Evolutionary conservation across 495 filamentous ascomycete genomes (phyloP).

Genomic region (Hypoxylon fuscum): DNA sequence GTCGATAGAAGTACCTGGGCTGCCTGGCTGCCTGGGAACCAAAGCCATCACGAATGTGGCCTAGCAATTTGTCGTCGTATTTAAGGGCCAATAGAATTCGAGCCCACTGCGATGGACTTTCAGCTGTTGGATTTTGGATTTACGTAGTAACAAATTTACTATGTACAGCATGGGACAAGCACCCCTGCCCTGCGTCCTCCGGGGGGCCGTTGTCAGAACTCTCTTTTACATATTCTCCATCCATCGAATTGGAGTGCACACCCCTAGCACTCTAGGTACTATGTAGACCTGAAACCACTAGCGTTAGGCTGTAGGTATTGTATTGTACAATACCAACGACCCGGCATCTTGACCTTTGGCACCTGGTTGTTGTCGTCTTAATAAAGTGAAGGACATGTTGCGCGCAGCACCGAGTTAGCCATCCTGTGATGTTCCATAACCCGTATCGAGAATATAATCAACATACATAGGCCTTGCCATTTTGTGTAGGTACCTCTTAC

Average conservation of each 20-base stretch:
- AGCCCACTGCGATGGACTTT: constrained; percentile 10
- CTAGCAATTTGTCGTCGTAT: constrained; percentile 28
- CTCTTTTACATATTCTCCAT: constrained; percentile 39
- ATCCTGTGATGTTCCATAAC: no score
- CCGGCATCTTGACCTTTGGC: background rate
- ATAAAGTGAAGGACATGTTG: no score
- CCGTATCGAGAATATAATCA: no score
- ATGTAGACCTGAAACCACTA: background rate
- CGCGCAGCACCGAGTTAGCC: no score
- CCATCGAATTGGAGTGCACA: constrained; percentile 4
- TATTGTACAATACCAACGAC: background rate
- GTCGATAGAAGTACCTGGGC: background rate
- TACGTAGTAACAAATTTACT: constrained; percentile 8
- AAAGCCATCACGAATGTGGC: constrained; percentile 6
- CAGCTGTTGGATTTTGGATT: constrained; percentile 14
- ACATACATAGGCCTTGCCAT: no score
- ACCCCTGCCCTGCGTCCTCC: constrained; percentile 15
- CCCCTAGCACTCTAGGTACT: no score
- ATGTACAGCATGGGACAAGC: constrained; percentile 1
- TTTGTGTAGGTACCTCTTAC: no score
- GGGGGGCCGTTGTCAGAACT: constrained; percentile 34
- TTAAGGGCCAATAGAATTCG: constrained; percentile 11
- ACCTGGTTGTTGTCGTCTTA: constrained; percentile 13
- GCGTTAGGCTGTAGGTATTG: background rate
- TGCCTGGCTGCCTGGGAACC: constrained; percentile 1